Conservation (phyloP, 306 rosid species). For the Cucumis sativus region DNA sequence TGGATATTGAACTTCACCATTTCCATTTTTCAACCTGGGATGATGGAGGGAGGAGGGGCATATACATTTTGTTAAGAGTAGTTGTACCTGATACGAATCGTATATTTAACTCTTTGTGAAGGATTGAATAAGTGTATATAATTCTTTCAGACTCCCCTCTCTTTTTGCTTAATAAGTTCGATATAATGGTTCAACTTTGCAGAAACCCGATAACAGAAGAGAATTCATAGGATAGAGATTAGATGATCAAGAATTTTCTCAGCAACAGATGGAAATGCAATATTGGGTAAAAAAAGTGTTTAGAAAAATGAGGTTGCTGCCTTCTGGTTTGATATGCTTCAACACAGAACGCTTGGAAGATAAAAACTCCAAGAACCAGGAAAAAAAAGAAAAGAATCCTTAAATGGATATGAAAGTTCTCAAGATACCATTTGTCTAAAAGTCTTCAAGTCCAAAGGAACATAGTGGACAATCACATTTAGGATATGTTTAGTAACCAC, state of each 20-base stretch:
- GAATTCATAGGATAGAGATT: not conserved
- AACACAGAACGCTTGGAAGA: not conserved
- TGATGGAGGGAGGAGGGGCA: not conserved
- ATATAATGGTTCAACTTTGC: not conserved
- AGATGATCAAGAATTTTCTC: not conserved
- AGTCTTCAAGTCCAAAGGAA: not conserved
- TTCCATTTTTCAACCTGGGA: conserved; percentile 47
- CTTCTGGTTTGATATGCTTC: not conserved
- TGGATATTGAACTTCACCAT: conserved; percentile 45
- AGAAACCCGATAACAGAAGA: not conserved
- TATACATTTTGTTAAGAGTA: not conserved
- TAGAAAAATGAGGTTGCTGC: not conserved
- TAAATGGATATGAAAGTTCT: not conserved
- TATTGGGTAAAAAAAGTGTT: not conserved
- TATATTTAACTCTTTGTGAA: not conserved
- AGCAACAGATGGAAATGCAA: not conserved
- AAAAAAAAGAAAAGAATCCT: not conserved
- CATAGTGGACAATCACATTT: not conserved
- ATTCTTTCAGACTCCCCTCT: not conserved
- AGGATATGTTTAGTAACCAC: too few species aligned
- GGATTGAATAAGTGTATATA: not conserved
- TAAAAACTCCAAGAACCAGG: not conserved
- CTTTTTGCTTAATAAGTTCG: not conserved
- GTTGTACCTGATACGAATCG: not conserved
- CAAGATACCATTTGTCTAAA: not conserved